Percentiles rank a stretch among this genome's conserved stretches.
These are phyloP conservation scores for Bruguiera hainesii DNA, from an alignment of 441 rosid genomes.

Conservation along the genomic window DNA sequence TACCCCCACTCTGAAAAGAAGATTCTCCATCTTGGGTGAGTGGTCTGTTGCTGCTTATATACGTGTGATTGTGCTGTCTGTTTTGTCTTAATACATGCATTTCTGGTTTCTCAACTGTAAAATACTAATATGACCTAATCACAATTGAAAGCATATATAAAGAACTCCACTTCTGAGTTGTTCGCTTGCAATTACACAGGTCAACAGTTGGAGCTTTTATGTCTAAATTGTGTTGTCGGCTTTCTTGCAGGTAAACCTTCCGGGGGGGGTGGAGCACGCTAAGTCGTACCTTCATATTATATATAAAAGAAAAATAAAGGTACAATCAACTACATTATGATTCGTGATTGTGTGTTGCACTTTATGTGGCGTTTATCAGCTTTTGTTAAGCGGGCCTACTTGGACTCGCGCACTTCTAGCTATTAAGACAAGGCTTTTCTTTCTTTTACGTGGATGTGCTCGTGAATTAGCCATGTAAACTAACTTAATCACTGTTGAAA, in stretches of 20 bases:
- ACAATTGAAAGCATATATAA: not conserved
- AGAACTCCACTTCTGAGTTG: not conserved
- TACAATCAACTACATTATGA: not conserved
- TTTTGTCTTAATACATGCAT: not conserved
- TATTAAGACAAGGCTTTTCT: not conserved
- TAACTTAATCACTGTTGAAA: conserved; percentile 14
- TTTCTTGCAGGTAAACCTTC: conserved; percentile 17
- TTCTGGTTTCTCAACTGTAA: no score
- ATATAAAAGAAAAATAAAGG: conserved; percentile 6
- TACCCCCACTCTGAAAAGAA: conserved; percentile 70
- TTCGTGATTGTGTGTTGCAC: not conserved
- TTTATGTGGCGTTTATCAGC: not conserved
- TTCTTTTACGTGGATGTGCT: not conserved
- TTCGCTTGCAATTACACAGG: no score
- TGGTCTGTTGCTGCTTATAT: not conserved
- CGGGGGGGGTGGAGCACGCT: not conserved
- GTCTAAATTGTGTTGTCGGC: not conserved
- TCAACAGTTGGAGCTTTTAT: not conserved
- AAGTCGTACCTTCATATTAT: not conserved
- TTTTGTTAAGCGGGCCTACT: not conserved
- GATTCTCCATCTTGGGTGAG: conserved; percentile 73
- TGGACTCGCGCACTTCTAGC: not conserved
- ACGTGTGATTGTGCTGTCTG: not conserved
- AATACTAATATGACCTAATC: no score
- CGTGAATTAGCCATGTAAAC: not conserved